phyloP scores from a whole-genome alignment of 2,329 filamentous ascomycete genomes.

The Penicillium aurantiogriseum region DNA sequence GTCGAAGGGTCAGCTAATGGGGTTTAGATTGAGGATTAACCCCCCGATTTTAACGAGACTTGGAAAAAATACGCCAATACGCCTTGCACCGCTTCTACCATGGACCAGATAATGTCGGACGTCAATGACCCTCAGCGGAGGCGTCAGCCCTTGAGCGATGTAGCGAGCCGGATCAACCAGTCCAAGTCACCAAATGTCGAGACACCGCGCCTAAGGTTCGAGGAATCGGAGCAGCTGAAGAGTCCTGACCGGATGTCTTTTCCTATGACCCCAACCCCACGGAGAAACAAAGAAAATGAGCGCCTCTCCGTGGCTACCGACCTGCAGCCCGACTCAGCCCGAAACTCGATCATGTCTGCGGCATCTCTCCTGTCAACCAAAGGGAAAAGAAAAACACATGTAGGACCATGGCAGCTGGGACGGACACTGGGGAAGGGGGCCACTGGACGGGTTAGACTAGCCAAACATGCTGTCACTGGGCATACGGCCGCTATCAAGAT shows the following conservation, averaged over 20 bases:
- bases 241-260: slow-evolving; percentile 30
- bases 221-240: slow-evolving; percentile 19
- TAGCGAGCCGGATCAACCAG: slow-evolving; percentile 21
- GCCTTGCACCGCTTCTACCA: neutral
- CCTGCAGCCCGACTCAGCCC: slow-evolving; percentile 49
- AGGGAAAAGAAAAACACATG: slow-evolving; percentile 65
- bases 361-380: slow-evolving; percentile 56
- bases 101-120: slow-evolving; percentile 20
- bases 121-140: slow-evolving; percentile 17
- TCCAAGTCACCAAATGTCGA: slow-evolving; percentile 15
- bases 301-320: slow-evolving; percentile 54
- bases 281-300: slow-evolving; percentile 47
- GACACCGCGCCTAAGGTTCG: slow-evolving; percentile 16
- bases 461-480: slow-evolving; percentile 73
- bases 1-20: neutral
- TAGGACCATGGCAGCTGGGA: slow-evolving; percentile 92
- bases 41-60: too few species aligned
- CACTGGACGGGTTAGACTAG: slow-evolving; percentile 81
- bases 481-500: slow-evolving; percentile 93
- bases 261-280: slow-evolving; percentile 27
- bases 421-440: slow-evolving; percentile 86
- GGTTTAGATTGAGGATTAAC: neutral
- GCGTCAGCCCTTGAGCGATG: slow-evolving; percentile 24
- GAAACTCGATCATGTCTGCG: slow-evolving; percentile 54
- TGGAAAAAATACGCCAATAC: neutral